These are phyloP conservation scores for Beauveria scarabaeidicola DNA, from an alignment of 2,329 filamentous ascomycete genomes.

Conservation along the genomic window DNA sequence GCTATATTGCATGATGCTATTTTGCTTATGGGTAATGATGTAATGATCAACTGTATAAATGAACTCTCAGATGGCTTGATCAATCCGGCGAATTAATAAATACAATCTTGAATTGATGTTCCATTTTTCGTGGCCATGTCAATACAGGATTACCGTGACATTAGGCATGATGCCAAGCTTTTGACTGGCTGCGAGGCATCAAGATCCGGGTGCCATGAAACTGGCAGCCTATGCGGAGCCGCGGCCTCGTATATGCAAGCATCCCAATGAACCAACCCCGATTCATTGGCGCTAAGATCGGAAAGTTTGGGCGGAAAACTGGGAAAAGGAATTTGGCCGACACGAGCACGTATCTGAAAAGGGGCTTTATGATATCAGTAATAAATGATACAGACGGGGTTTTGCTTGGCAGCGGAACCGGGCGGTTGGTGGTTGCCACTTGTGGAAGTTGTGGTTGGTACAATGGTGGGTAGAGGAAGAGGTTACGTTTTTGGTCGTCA, in stretches of 20 bases:
- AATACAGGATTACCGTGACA: neutral
- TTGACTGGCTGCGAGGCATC: neutral
- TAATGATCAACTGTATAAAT: neutral
- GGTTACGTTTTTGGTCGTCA: no score
- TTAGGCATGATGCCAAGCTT: neutral
- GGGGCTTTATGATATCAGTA: no score
- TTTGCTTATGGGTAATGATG: neutral
- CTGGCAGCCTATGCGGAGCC: neutral
- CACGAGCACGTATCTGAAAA: no score
- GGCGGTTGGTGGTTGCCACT: neutral
- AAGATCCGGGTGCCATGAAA: constrained; percentile 5
- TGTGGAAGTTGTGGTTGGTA: neutral
- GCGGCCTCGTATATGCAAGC: constrained; percentile 15
- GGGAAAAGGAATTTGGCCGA: neutral
- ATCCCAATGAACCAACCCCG: neutral
- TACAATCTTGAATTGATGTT: neutral
- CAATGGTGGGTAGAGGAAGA: no score
- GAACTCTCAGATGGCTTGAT: neutral
- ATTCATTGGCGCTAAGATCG: constrained; percentile 4
- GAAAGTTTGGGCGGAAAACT: neutral
- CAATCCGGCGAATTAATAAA: neutral
- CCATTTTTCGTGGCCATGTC: neutral
- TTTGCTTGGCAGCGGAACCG: neutral
- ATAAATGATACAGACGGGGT: neutral
- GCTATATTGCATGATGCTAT: neutral